phyloP scores from a whole-genome alignment of 2,329 filamentous ascomycete species.

The Aspergillus sp. region DNA sequence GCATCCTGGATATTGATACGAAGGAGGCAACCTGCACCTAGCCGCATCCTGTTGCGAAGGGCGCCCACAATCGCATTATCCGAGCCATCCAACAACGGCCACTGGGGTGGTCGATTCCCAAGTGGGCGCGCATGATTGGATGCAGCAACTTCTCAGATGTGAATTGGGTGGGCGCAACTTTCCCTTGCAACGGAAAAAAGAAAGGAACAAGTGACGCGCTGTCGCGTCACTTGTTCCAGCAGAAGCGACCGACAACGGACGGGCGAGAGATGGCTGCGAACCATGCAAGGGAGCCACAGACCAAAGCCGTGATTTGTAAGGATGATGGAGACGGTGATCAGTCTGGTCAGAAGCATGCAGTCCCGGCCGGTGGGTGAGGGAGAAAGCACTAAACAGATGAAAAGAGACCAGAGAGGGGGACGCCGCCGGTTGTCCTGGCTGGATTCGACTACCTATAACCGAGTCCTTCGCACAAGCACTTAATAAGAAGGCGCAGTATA shows the following conservation, averaged over 20 bases:
- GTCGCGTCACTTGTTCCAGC: constrained; percentile 11
- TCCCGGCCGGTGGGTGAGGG: neutral
- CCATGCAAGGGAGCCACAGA: constrained; percentile 20
- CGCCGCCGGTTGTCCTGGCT: neutral
- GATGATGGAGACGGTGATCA: constrained; percentile 5
- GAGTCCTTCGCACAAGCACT: neutral
- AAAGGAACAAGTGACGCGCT: constrained; percentile 3
- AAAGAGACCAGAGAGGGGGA: neutral
- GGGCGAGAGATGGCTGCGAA: constrained; percentile 8
- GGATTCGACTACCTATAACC: no score
- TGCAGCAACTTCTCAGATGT: neutral
- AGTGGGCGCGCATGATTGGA: neutral
- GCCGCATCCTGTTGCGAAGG: constrained; percentile 19
- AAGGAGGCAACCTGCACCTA: constrained; percentile 19
- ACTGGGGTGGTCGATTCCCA: neutral
- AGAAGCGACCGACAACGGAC: constrained; percentile 6
- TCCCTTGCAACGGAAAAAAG: neutral
- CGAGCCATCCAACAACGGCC: constrained; percentile 1
- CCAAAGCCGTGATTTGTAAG: constrained; percentile 12
- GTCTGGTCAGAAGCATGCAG: neutral
- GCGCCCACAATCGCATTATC: constrained; percentile 11
- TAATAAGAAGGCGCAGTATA: neutral
- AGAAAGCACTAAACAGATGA: neutral
- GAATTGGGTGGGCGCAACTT: neutral
- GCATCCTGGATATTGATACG: constrained; percentile 19